Evolutionary conservation across 208 protist species (phyloP), one percentile per base, ranked within the genome.

Genomic region (Trypanosoma mega): DNA sequence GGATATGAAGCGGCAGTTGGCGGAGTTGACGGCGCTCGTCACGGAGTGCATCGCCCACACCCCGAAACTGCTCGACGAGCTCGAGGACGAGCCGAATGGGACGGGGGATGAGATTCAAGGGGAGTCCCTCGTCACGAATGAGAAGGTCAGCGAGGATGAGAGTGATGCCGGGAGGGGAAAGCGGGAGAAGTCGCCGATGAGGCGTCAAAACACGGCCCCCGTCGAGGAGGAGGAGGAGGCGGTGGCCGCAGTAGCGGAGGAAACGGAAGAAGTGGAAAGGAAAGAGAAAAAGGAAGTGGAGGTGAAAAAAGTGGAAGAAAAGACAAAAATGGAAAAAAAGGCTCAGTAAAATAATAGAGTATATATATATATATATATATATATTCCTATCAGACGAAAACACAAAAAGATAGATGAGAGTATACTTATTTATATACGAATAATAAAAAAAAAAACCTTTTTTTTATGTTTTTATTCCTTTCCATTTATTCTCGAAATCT

Each of bases 311-410:
- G 34, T 41, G 16, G 31, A 20, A 26, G 49, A 46, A 60, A 58
- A 36, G 41, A 59, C 36, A 61, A 46, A 30, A 58, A 66, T 9
- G 56, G 37, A 33, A 66, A 66, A 45, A 46, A 51, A 66, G 37
- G 3, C 14, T 8, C 49, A 20, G 39, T n/a, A 39, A 39, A 39
- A 39, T 39, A 39, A 12, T 39, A 12, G 6, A 12, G 34, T 39
- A 39, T 39, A 12, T 39, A 16, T 39, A 39, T 39, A 39, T 39
- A 39, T 39, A 39, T 39, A 39, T 39, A 39, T 39, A 39, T 39
- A 39, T 39, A 39, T 39, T 16, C 12, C 6, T 39, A 39, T 39
- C 6, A 39, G 6, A 6, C 12, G 8, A 39, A 39, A 39, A 12
- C 6, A 39, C 6, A 39, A 39, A 16, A 39, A 39, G 34, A 12